These are phyloP conservation scores for Scenedesmus sp. DNA, from an alignment of 163 green algal species.

Conservation along the genomic window DNA sequence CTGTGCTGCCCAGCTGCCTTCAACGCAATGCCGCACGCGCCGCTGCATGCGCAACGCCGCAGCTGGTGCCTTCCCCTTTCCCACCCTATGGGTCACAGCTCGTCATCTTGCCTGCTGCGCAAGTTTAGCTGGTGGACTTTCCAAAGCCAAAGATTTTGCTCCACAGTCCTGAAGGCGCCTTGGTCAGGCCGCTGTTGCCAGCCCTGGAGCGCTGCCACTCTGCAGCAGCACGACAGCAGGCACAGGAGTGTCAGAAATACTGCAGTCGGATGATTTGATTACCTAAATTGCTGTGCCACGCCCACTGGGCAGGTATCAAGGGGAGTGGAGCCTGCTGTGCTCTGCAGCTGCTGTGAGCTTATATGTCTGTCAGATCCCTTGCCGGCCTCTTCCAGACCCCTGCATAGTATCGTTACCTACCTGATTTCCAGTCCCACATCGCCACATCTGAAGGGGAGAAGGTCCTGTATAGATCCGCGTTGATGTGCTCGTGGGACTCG, in stretches of 20 bases:
- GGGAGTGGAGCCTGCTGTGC: not conserved
- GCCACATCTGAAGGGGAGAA: conserved; percentile 41
- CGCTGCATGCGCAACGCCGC: not conserved
- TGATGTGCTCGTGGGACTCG: conserved; percentile 28
- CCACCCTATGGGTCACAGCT: not conserved
- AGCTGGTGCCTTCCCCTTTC: not conserved
- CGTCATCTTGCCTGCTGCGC: not conserved
- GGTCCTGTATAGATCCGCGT: conserved; percentile 40
- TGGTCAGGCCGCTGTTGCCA: not conserved
- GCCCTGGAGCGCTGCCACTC: conserved; percentile 9
- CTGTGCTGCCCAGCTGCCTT: not conserved
- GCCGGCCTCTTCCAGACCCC: not conserved
- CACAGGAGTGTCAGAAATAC: not conserved
- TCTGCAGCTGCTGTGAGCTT: not conserved
- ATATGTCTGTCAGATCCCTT: not conserved
- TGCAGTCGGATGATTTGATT: not conserved
- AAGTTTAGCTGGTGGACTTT: not conserved
- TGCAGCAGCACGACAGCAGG: not conserved
- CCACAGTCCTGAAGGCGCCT: not conserved
- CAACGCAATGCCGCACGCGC: not conserved
- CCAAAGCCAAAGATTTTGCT: conserved; percentile 32
- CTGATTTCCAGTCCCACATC: conserved; percentile 22
- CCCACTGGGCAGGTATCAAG: not conserved
- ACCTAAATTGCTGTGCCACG: too few relatives aligned
- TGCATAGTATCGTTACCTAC: not conserved